Evolutionary conservation across 176 grass and related monocot species (phyloP).

Genomic region (Ampelocalamus luodianensis): DNA sequence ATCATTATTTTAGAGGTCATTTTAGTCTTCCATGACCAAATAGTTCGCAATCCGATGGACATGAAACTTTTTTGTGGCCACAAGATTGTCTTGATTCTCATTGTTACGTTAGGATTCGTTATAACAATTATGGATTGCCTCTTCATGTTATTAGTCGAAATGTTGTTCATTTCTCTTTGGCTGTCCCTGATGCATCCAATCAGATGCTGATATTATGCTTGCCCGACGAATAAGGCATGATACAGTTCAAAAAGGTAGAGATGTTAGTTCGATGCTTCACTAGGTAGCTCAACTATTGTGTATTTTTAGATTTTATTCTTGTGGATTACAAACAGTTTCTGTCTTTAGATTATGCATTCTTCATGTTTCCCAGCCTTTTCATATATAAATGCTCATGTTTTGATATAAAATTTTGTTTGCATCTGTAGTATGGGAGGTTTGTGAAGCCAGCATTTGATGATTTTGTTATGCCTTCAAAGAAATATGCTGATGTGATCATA

Average conservation of each 20-base stretch:
- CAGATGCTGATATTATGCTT: slow-evolving; percentile 96
- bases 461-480: slow-evolving; percentile 97
- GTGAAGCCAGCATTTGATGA: slow-evolving; percentile 99
- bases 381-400: slow-evolving; percentile 10
- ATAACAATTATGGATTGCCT: not conserved
- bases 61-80: slow-evolving; percentile 99
- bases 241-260: slow-evolving; percentile 95
- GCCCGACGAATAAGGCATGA: slow-evolving; percentile 94
- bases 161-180: slow-evolving; percentile 37
- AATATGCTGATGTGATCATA: slow-evolving; percentile 98
- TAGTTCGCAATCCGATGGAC: slow-evolving; percentile 91
- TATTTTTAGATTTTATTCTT: slow-evolving; percentile 35
- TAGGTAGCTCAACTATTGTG: slow-evolving; percentile 55
- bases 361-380: not conserved
- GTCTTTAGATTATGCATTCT: not conserved
- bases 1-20: slow-evolving; percentile 99
- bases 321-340: slow-evolving; percentile 12
- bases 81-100: slow-evolving; percentile 59
- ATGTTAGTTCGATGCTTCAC: slow-evolving; percentile 90
- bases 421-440: slow-evolving; percentile 92
- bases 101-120: slow-evolving; percentile 1
- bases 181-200: slow-evolving; percentile 33
- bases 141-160: slow-evolving; percentile 35
- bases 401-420: slow-evolving; percentile 39
- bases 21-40: slow-evolving; percentile 95